Conservation (phyloP, 495 filamentous ascomycete genomes). For the Collariella sp. region DNA sequence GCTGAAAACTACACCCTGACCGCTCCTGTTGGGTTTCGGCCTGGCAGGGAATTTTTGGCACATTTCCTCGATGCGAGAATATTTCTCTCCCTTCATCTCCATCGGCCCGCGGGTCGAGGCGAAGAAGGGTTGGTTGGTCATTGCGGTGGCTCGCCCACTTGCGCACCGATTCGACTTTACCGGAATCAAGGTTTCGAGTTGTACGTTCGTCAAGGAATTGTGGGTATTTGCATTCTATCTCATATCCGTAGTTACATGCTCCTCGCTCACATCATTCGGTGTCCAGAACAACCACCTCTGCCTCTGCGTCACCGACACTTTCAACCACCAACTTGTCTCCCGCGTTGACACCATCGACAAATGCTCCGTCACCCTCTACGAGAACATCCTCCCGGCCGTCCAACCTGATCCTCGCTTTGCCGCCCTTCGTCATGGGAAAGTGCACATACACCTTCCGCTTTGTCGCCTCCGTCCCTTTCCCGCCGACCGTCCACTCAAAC, state of each 20-base stretch:
- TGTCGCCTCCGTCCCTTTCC: conserved; percentile 38
- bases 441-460: conserved; percentile 69
- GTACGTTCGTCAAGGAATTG: not conserved
- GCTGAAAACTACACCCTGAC: conserved; percentile 51
- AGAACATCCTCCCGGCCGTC: conserved; percentile 56
- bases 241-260: not conserved
- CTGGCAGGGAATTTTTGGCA: conserved; percentile 30
- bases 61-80: conserved; percentile 20
- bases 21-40: conserved; percentile 29
- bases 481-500: conserved; percentile 58
- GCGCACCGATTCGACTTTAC: not conserved
- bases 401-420: conserved; percentile 57
- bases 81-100: conserved; percentile 15
- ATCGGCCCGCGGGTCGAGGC: conserved; percentile 20
- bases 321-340: conserved; percentile 54
- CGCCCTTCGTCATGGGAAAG: conserved; percentile 63
- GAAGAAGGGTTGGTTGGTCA: conserved; percentile 14
- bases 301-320: conserved; percentile 57
- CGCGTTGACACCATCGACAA: conserved; percentile 47
- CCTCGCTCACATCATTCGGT: conserved; percentile 26
- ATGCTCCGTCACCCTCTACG: conserved; percentile 67
- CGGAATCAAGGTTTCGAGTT: not conserved
- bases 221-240: not conserved
- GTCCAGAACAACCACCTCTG: conserved; percentile 60
- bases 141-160: not conserved